phyloP scores from a whole-genome alignment of 2,329 filamentous ascomycete genomes.

The Rhinocladiella mackenziei region DNA sequence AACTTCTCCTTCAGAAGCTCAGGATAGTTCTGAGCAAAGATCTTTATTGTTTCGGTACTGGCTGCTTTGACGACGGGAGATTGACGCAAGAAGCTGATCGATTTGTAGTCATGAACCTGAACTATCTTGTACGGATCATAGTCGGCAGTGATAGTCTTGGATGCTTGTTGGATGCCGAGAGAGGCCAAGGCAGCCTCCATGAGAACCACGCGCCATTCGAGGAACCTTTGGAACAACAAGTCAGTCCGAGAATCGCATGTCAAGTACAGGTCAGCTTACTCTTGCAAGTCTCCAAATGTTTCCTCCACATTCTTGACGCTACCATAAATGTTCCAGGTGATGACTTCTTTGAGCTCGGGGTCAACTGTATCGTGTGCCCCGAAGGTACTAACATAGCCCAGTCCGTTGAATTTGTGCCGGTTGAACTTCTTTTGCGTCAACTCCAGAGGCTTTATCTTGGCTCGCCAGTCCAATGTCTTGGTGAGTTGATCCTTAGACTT shows the following conservation, averaged over 20 bases:
- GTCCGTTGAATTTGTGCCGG: slow-evolving; percentile 65
- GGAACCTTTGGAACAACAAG: slow-evolving; percentile 60
- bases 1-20: slow-evolving; percentile 88
- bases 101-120: slow-evolving; percentile 90
- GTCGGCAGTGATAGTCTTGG: slow-evolving; percentile 65
- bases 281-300: slow-evolving; percentile 77
- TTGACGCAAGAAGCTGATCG: slow-evolving; percentile 79
- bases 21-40: slow-evolving; percentile 79
- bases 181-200: slow-evolving; percentile 82
- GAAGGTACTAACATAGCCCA: slow-evolving; percentile 79
- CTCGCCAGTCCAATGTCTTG: slow-evolving; percentile 78
- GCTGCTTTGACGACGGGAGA: slow-evolving; percentile 72
- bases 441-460: slow-evolving; percentile 66
- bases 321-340: slow-evolving; percentile 93
- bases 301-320: slow-evolving; percentile 73
- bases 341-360: slow-evolving; percentile 54
- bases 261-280: slow-evolving; percentile 52
- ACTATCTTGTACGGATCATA: slow-evolving; percentile 83
- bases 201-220: slow-evolving; percentile 82
- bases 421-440: slow-evolving; percentile 62
- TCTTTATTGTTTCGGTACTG: slow-evolving; percentile 73
- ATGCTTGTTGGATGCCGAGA: slow-evolving; percentile 66
- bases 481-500: slow-evolving; percentile 74
- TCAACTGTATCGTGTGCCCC: slow-evolving; percentile 30
- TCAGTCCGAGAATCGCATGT: slow-evolving; percentile 3